Conservation (phyloP, 805 yeast genomes). For the Kazachstania psychrophila region DNA sequence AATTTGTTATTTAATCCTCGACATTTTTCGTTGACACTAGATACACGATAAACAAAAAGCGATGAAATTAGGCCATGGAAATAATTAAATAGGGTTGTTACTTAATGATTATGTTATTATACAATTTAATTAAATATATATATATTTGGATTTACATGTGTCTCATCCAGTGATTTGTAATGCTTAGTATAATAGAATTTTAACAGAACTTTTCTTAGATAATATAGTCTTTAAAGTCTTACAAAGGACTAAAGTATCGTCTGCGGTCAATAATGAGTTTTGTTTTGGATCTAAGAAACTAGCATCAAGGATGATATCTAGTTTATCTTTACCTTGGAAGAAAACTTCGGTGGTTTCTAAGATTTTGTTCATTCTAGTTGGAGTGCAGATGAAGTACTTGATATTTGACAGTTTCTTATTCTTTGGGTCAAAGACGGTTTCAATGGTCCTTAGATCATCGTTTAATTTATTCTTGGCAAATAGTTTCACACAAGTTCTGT, state of each 20-base stretch:
- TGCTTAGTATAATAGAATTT: constrained; percentile 25
- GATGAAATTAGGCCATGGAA: too few species aligned
- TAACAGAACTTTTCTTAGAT: constrained; percentile 29
- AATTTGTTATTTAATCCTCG: too few species aligned
- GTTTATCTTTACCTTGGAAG: constrained; percentile 29
- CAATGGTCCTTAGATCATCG: constrained; percentile 41
- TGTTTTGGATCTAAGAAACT: constrained; percentile 27
- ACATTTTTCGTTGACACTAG: too few species aligned
- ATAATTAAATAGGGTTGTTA: too few species aligned
- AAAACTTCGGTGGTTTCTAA: constrained; percentile 20
- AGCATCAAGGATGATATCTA: constrained; percentile 30
- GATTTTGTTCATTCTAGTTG: constrained; percentile 26
- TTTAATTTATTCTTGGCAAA: constrained; percentile 66
- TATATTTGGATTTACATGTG: too few species aligned
- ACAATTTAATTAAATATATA: too few species aligned
- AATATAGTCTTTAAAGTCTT: constrained; percentile 20
- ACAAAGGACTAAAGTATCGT: constrained; percentile 19
- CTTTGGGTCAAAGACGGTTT: constrained; percentile 12
- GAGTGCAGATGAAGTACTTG: constrained; percentile 26
- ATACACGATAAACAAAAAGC: too few species aligned
- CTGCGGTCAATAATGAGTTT: constrained; percentile 23
- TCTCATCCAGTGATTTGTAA: too few species aligned
- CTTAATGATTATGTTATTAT: too few species aligned
- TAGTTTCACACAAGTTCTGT: constrained; percentile 53
- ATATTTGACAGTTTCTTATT: constrained; percentile 7